phyloP scores from a whole-genome alignment of 768 basidiomycete genomes.

The Pleurotus eryngii region DNA sequence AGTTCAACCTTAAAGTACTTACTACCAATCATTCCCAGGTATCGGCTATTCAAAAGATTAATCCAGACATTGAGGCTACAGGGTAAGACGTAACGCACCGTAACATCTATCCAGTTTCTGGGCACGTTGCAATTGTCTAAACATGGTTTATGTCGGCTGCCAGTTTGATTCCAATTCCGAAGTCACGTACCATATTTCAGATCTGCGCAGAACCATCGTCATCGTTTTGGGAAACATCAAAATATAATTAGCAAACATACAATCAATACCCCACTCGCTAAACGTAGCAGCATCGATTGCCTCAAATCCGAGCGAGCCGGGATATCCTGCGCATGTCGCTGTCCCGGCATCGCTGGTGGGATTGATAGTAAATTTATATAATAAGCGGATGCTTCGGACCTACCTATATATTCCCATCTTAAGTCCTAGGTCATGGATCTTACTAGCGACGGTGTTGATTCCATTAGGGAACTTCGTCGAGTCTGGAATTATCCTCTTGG shows the following conservation, averaged over 20 bases:
- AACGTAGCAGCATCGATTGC: constrained; percentile 50
- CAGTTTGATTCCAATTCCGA: background rate
- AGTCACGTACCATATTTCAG: constrained; percentile 46
- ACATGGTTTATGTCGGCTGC: background rate
- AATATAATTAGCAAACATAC: background rate
- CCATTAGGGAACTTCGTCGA: constrained; percentile 50
- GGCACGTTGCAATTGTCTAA: constrained; percentile 53
- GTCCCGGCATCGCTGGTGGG: constrained; percentile 47
- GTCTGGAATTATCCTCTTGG: constrained; percentile 44
- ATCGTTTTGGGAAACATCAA: background rate
- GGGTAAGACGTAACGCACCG: constrained; percentile 24
- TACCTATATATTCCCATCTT: constrained; percentile 52
- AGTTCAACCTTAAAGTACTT: constrained; percentile 15
- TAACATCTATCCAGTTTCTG: constrained; percentile 42
- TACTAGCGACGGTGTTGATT: constrained; percentile 39
- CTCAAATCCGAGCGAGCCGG: constrained; percentile 51
- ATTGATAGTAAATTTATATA: background rate
- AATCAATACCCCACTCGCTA: constrained; percentile 52
- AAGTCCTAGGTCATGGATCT: constrained; percentile 46
- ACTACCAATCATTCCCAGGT: constrained; percentile 45
- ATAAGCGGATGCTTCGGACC: constrained; percentile 4
- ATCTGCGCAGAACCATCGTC: constrained; percentile 12
- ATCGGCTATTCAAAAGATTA: constrained; percentile 20
- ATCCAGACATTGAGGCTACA: background rate
- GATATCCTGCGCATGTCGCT: constrained; percentile 49